Base-by-base conservation (phyloP, 805 yeast species). In the Maudiozyma bulderi region DNA sequence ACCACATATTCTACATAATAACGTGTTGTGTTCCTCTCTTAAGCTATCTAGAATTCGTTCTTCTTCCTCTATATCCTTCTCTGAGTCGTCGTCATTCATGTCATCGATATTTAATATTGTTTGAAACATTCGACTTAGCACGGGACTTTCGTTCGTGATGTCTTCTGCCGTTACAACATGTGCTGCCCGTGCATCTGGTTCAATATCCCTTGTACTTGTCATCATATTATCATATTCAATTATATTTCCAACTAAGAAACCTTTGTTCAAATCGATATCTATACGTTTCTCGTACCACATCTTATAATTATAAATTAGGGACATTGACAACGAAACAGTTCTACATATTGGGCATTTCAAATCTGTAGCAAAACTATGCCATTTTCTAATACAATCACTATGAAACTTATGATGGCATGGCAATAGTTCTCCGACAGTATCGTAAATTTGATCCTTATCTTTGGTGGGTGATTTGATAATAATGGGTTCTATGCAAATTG, bases 351-450 rank as follows among this genome's bases (percentile, higher is more conserved):
- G 69, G 38, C 69, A 65, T 35, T 54, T 54, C 28, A 58, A 43
- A 44, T 58, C 57, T n/a, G 47, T 47, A 3, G 62, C 53, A 40
- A 52, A 53, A 8, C 48, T 40, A 47, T 63, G 67, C 90, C 90
- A 84, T 31, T 72, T 69, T 35, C 70, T 55, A 37, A 83, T 72
- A 55, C 90, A 84, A 13, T 66, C 56, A 3, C 73, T 67, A 60
- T 84, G 90, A 57, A 78, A 82, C 47, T 56, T 57, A 60, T 82
- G 86, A 35, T 65, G 61, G 59, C 86, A 82, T 2, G 75, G 74
- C 10, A 66, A 55, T n/a, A 71, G 54, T 28, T 63, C 54, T 0
- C 66, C 66, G 30, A 55, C 55, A 2, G 44, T 43, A 39, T 54
- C 55, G 56, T 61, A 35, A 53, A 49, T 44, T 48, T 5, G 15